These are phyloP conservation scores for Lepidium didymum DNA, from an alignment of 345 rosid genomes.

Conservation along the genomic window DNA sequence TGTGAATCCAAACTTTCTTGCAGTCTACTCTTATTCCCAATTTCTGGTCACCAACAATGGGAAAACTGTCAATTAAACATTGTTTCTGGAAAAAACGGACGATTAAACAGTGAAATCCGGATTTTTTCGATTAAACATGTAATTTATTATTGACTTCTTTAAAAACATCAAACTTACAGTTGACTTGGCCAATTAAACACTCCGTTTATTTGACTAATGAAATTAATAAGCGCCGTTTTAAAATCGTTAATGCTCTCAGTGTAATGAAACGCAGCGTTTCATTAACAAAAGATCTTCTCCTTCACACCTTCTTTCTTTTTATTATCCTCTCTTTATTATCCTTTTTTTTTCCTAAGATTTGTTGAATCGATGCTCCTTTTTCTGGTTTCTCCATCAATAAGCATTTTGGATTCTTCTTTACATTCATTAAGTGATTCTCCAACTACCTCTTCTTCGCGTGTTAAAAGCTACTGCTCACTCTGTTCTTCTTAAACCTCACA, in stretches of 20 bases:
- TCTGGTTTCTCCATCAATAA: constrained; percentile 25
- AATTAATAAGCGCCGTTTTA: too few species aligned
- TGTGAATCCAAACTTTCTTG: not conserved
- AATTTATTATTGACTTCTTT: too few species aligned
- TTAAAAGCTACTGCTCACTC: constrained; percentile 25
- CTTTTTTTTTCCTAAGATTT: not conserved
- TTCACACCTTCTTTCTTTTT: not conserved
- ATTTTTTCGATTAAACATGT: too few species aligned
- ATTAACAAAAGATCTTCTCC: too few species aligned
- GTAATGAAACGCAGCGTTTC: too few species aligned
- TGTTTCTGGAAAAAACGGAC: too few species aligned
- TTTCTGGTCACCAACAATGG: not conserved
- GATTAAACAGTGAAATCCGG: too few species aligned
- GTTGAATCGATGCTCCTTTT: constrained; percentile 18
- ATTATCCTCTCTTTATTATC: not conserved
- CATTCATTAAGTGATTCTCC: constrained; percentile 11
- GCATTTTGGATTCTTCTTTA: constrained; percentile 11
- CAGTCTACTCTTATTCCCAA: not conserved
- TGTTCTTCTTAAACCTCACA: constrained; percentile 11
- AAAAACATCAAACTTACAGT: too few species aligned
- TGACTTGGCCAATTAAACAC: too few species aligned
- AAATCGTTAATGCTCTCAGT: too few species aligned
- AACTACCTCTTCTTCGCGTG: constrained; percentile 14
- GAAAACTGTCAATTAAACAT: too few species aligned
- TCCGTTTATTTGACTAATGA: too few species aligned